phyloP scores from a whole-genome alignment of 371 early-diverging fungal species.

The Mortierella sp. region DNA sequence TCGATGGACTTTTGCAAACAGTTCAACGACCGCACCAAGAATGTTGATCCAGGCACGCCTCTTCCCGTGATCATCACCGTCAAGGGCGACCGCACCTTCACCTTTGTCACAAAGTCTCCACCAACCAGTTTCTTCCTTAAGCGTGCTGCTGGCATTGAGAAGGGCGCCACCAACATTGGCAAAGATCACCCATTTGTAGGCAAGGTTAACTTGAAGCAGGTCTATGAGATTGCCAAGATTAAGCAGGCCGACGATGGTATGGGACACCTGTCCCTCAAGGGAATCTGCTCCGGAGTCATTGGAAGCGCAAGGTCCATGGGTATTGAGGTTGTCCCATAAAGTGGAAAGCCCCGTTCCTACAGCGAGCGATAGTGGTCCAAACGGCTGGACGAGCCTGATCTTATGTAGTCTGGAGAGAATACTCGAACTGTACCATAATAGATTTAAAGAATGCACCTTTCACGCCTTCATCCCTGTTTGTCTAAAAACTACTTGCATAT shows the following conservation, averaged over 20 bases:
- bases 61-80: conserved; percentile 87
- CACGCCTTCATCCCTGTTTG: no score
- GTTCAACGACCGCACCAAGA: conserved; percentile 97
- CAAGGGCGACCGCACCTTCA: conserved; percentile 92
- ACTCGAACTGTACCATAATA: no score
- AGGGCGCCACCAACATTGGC: conserved; percentile 85
- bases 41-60: conserved; percentile 85
- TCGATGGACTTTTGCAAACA: conserved; percentile 99
- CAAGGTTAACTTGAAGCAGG: conserved; percentile 87
- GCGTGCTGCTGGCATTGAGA: conserved; percentile 90
- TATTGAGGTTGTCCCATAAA: conserved; percentile 83
- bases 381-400: no score
- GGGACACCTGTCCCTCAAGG: conserved; percentile 75
- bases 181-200: conserved; percentile 74
- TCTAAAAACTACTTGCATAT: neutral
- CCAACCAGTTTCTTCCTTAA: conserved; percentile 91
- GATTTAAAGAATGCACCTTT: no score
- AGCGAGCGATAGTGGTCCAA: neutral
- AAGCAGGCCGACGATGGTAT: conserved; percentile 88
- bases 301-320: conserved; percentile 89
- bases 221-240: conserved; percentile 94
- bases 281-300: conserved; percentile 80
- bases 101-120: conserved; percentile 89
- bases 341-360: neutral
- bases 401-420: no score